Evolutionary conservation across 2,329 filamentous ascomycete species (phyloP).

Genomic region (Phyllosticta citribraziliensis): DNA sequence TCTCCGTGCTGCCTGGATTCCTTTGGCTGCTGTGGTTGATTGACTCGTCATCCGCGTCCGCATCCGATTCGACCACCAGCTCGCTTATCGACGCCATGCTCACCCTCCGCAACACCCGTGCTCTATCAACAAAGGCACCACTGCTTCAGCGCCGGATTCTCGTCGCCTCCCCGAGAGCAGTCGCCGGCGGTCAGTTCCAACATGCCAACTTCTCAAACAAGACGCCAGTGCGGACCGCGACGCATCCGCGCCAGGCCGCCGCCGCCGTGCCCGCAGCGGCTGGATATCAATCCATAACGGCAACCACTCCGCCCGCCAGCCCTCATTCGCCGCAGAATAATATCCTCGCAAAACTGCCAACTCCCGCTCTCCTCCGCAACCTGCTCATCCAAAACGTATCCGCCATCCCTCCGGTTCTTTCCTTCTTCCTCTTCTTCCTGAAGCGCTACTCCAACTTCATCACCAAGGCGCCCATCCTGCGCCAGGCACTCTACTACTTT

Average conservation of each 20-base stretch:
- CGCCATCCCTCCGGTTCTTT: slow-evolving; percentile 5
- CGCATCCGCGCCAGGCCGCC: slow-evolving; percentile 1
- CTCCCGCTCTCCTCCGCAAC: slow-evolving; percentile 8
- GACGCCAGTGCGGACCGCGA: not conserved
- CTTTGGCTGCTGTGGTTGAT: not conserved
- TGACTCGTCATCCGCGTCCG: not conserved
- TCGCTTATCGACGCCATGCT: slow-evolving; percentile 7
- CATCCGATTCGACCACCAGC: not conserved
- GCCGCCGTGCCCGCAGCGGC: not conserved
- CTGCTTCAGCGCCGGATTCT: not conserved
- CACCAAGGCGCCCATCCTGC: slow-evolving; percentile 45
- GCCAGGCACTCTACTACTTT: slow-evolving; percentile 62
- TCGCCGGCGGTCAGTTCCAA: not conserved
- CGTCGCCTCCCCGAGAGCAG: not conserved
- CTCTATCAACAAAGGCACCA: not conserved
- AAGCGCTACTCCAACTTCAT: slow-evolving; percentile 7
- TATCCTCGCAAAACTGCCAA: slow-evolving; percentile 6
- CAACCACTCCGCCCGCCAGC: not conserved
- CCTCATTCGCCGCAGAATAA: not conserved
- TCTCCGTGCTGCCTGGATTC: too few species aligned
- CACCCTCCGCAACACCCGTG: slow-evolving; percentile 5
- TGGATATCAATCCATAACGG: not conserved
- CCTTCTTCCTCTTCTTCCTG: slow-evolving; percentile 7
- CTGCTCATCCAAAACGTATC: slow-evolving; percentile 8
- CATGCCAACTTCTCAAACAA: slow-evolving; percentile 2